Evolutionary conservation across 2,329 filamentous ascomycete species (phyloP).

Genomic region (Paraconiothyrium sp.): DNA sequence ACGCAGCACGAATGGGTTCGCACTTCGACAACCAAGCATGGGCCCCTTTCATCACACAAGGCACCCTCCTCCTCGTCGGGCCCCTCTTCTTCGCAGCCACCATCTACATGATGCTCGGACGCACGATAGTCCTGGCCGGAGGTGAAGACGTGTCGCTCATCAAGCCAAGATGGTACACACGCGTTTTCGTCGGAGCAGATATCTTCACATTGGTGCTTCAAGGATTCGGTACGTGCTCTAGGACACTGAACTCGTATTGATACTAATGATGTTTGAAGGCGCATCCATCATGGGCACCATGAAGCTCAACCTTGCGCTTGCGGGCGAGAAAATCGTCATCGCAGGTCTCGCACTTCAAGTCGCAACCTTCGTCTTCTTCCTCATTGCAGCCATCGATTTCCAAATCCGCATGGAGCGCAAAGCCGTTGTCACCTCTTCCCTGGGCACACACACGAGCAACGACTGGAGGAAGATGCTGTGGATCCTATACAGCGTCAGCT

Average conservation of each 20-base stretch:
- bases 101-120: constrained; percentile 58
- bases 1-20: constrained; percentile 51
- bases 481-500: constrained; percentile 58
- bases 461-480: constrained; percentile 41
- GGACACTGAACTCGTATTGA: constrained; percentile 3
- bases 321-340: constrained; percentile 46
- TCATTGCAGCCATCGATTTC: constrained; percentile 41
- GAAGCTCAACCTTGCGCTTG: constrained; percentile 41
- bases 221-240: constrained; percentile 37
- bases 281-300: constrained; percentile 46
- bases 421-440: not conserved
- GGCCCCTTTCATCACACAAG: constrained; percentile 54
- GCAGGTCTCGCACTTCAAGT: constrained; percentile 47
- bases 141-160: constrained; percentile 39
- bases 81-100: constrained; percentile 58
- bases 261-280: constrained; percentile 21
- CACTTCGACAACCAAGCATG: constrained; percentile 48
- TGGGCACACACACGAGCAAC: not conserved
- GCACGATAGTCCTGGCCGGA: constrained; percentile 45
- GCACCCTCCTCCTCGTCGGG: constrained; percentile 54
- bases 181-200: constrained; percentile 41
- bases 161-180: constrained; percentile 40
- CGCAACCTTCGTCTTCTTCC: constrained; percentile 43
- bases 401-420: constrained; percentile 38
- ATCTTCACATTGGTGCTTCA: constrained; percentile 42